Percentiles rank a stretch among this genome's conserved stretches.
These are phyloP conservation scores for Botrytis aclada DNA, from an alignment of 2,329 filamentous ascomycete genomes.

Conservation along the genomic window DNA sequence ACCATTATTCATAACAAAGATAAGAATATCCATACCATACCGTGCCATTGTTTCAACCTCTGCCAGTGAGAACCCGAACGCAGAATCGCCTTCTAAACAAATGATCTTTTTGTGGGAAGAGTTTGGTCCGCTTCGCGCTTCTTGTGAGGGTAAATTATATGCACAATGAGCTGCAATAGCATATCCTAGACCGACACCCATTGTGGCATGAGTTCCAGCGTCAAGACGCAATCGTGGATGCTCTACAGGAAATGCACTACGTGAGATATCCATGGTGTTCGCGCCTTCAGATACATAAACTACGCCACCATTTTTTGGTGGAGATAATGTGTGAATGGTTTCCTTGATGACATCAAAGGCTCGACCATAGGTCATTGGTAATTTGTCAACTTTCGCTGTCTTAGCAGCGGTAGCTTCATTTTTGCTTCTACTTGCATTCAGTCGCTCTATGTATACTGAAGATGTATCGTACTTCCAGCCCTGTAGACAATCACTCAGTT, in stretches of 20 bases:
- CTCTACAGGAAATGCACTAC: conserved; percentile 51
- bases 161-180: conserved; percentile 54
- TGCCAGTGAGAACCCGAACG: conserved; percentile 53
- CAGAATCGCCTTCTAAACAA: conserved; percentile 54
- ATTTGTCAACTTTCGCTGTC: conserved; percentile 42
- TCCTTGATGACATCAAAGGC: conserved; percentile 52
- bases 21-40: conserved; percentile 51
- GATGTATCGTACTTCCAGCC: conserved; percentile 45
- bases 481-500: conserved; percentile 43
- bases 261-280: conserved; percentile 60
- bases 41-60: conserved; percentile 56
- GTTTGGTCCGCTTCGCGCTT: conserved; percentile 37
- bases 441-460: conserved; percentile 38
- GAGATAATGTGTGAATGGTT: conserved; percentile 46
- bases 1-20: conserved; percentile 56
- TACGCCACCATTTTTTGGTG: conserved; percentile 45
- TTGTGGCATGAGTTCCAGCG: conserved; percentile 57
- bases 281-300: conserved; percentile 58
- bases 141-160: conserved; percentile 46
- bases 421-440: conserved; percentile 41
- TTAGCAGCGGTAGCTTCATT: conserved; percentile 47
- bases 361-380: conserved; percentile 49
- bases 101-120: conserved; percentile 49
- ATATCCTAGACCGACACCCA: conserved; percentile 57
- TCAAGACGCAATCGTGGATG: conserved; percentile 55